phyloP scores from a whole-genome alignment of 1,284 basidiomycete species.

The Puccinia hordei region DNA sequence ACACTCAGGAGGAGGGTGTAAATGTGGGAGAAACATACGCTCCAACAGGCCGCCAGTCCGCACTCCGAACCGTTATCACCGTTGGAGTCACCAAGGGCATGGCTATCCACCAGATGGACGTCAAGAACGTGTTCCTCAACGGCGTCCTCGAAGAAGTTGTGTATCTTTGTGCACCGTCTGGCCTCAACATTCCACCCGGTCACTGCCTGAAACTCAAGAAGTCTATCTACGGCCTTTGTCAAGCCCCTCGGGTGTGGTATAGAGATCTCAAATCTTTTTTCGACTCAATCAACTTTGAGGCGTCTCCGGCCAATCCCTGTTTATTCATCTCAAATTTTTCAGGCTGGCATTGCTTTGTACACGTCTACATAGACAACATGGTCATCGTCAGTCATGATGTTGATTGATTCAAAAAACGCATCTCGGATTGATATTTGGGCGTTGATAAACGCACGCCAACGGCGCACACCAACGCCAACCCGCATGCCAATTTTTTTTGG shows the following conservation, averaged over 20 bases:
- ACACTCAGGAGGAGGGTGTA: background rate
- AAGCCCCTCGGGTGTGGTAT: constrained; percentile 23
- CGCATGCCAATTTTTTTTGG: no score
- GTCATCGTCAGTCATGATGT: background rate
- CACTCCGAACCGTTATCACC: background rate
- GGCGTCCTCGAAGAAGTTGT: background rate
- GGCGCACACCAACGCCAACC: no score
- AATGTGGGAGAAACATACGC: constrained; percentile 5
- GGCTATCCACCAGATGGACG: no score
- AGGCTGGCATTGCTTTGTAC: background rate
- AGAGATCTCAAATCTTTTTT: constrained; percentile 8
- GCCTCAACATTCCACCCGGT: background rate
- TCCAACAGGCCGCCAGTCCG: background rate
- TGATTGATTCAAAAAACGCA: background rate
- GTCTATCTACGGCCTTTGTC: no score
- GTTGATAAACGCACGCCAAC: no score
- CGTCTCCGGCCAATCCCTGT: constrained; percentile 8
- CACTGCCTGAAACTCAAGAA: background rate
- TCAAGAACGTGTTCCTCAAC: no score
- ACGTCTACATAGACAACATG: no score
- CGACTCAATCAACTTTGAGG: background rate
- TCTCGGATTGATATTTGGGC: background rate
- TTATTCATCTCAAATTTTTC: background rate
- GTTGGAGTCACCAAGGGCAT: no score
- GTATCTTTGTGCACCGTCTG: background rate